Evolutionary conservation across 176 grass and related monocot genomes (phyloP).

Genomic region (Cymbopogon citratus): DNA sequence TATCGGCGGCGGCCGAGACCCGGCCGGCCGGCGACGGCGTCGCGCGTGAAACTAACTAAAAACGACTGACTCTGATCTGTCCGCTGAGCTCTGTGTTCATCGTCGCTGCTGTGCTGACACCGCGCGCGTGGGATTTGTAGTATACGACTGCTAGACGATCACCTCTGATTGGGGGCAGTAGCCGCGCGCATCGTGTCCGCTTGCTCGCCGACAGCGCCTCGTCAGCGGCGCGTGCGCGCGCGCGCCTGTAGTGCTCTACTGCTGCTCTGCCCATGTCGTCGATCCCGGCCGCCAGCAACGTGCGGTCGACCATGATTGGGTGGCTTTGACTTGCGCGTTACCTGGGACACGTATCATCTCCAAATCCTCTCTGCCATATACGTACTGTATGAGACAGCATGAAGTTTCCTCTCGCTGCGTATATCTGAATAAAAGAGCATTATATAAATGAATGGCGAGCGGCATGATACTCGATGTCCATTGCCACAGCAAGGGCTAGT

Average conservation of each 20-base stretch:
- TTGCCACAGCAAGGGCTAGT: too few relatives aligned
- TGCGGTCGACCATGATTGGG: slow-evolving; percentile 4
- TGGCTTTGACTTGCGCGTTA: background rate
- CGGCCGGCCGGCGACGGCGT: too few relatives aligned
- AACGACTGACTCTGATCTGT: too few relatives aligned
- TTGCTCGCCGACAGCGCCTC: slow-evolving; percentile 17
- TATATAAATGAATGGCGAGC: too few relatives aligned
- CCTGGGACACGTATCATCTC: background rate
- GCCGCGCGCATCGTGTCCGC: background rate
- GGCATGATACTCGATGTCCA: too few relatives aligned
- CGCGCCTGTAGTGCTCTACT: background rate
- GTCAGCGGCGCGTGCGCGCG: background rate
- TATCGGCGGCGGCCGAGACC: too few relatives aligned
- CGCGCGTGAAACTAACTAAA: too few relatives aligned
- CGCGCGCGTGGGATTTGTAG: too few relatives aligned
- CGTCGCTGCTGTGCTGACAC: too few relatives aligned
- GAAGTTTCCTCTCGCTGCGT: background rate
- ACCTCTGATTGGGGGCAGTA: too few relatives aligned
- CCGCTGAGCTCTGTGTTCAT: too few relatives aligned
- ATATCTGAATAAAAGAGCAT: background rate
- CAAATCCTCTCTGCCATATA: background rate
- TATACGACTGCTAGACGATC: too few relatives aligned
- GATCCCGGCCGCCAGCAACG: background rate
- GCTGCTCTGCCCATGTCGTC: background rate
- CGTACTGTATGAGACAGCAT: background rate